Evolutionary conservation across 352 stramenopile species (phyloP).

Genomic region (Pythium chondricola): DNA sequence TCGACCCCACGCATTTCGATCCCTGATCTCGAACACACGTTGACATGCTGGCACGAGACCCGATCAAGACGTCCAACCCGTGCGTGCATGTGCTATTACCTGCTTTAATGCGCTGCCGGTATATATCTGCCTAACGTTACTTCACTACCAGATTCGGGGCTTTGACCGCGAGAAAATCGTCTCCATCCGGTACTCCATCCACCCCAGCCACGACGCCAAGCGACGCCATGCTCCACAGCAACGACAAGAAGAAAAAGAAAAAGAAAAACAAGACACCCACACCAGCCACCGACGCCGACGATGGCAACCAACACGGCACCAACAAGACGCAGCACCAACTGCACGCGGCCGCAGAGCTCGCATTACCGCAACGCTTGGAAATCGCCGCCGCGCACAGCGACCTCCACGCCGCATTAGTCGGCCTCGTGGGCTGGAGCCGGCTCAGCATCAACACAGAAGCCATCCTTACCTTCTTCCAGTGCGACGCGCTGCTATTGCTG

Average conservation of each 20-base stretch:
- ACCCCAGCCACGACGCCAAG: background rate
- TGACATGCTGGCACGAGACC: slow-evolving; percentile 25
- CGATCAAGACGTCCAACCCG: slow-evolving; percentile 34
- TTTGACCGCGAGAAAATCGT: background rate
- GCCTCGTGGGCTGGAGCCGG: slow-evolving; percentile 66
- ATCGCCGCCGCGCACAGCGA: slow-evolving; percentile 60
- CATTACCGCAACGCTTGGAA: slow-evolving; percentile 50
- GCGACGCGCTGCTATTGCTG: slow-evolving; percentile 51
- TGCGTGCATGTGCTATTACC: slow-evolving; percentile 9
- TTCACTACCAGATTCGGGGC: slow-evolving; percentile 4
- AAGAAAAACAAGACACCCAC: slow-evolving; percentile 20
- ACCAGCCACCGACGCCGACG: background rate
- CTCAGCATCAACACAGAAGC: slow-evolving; percentile 55
- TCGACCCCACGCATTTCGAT: no score
- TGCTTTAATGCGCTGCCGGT: background rate
- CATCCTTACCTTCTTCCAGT: slow-evolving; percentile 68
- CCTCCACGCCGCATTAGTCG: slow-evolving; percentile 64
- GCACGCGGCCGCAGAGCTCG: slow-evolving; percentile 35
- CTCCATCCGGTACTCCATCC: background rate
- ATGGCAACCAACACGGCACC: background rate
- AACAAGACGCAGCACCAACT: background rate
- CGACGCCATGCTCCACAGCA: background rate
- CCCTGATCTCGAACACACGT: no score
- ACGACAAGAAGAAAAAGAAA: slow-evolving; percentile 25
- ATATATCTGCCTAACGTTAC: background rate